These are phyloP conservation scores for Drechslerella dactyloides DNA, from an alignment of 2,329 filamentous ascomycete species.

Conservation along the genomic window DNA sequence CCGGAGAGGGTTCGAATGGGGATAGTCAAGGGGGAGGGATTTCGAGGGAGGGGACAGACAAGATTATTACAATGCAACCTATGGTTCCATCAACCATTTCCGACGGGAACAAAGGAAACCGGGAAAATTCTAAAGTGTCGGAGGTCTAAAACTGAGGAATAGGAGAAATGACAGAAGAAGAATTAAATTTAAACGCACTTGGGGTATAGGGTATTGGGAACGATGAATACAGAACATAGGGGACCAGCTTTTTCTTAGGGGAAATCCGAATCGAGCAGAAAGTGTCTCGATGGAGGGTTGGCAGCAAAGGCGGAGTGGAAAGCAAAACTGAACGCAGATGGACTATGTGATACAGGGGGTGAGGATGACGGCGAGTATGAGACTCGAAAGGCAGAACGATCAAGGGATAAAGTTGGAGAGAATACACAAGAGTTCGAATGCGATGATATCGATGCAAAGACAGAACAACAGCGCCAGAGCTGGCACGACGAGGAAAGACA, in stretches of 20 bases:
- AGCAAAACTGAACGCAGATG: neutral
- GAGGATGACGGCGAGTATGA: constrained; percentile 7
- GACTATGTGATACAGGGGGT: constrained; percentile 20
- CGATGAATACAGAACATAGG: constrained; percentile 27
- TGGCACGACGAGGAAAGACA: constrained; percentile 15
- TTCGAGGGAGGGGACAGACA: neutral
- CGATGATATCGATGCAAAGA: constrained; percentile 1
- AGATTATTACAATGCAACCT: constrained; percentile 49
- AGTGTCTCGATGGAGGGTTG: constrained; percentile 24
- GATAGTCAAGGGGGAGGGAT: neutral
- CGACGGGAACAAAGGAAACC: constrained; percentile 36
- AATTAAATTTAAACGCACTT: constrained; percentile 50
- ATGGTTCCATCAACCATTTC: constrained; percentile 47
- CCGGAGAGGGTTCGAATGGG: neutral
- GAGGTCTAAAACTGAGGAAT: constrained; percentile 44
- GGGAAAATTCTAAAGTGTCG: constrained; percentile 44
- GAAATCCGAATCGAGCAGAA: constrained; percentile 33
- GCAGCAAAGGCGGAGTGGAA: neutral
- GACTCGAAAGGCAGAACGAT: constrained; percentile 5
- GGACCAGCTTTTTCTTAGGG: constrained; percentile 37
- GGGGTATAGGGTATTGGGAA: constrained; percentile 49
- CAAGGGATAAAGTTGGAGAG: constrained; percentile 13
- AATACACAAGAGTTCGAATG: constrained; percentile 43
- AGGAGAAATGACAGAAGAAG: constrained; percentile 36
- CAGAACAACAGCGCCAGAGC: constrained; percentile 8